Base-by-base conservation (phyloP, 2,329 filamentous ascomycete species). In the Talaromyces sp. region DNA sequence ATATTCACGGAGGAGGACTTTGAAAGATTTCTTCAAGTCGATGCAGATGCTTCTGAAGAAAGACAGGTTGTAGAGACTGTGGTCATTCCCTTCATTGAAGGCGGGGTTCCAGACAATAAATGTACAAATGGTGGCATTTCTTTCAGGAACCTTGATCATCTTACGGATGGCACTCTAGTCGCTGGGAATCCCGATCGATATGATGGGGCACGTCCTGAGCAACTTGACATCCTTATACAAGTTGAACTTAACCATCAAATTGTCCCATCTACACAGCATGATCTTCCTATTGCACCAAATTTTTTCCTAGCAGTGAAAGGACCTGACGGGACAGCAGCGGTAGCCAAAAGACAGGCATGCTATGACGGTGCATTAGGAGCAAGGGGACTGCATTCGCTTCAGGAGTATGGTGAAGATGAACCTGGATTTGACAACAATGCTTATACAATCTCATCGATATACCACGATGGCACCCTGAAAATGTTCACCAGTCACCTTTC, bases 361-460 rank as follows among this genome's bases (percentile, higher is more conserved):
- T 63, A 63, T 19, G 52, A 63, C 37, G 41, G 61, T 58, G 52
- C 39, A 35, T 50, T 63, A 58, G 52, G 52, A 58, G 61, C 52
- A 49, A 63, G 41, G 8, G 52, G 52, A 49, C 22, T 63, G 6
- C 61, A 39, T 1, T 58, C 52, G n/a, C 61, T 58, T 58, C 16
- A 49, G 13, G 39, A 35, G 22, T 76, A 77, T 59, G 75, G 69
- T 0, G 82, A 69, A 63, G 69, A 70, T 24, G 71, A 75, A 57
- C 70, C 70, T 2, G 31, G 66, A n/a, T 81, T 78, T 66, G 76
- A 83, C 68, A 73, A 73, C 19, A 19, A 19, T 19, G 19, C 19
- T 19, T 19, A 19, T 19, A 19, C 19, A 19, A 19, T 19, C 19
- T 19, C 19, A 19, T 19, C 19, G 19, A 19, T 19, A 19, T 19